Evolutionary conservation across 805 yeast genomes (phyloP).

Genomic region (Jamesozyma hellenica): DNA sequence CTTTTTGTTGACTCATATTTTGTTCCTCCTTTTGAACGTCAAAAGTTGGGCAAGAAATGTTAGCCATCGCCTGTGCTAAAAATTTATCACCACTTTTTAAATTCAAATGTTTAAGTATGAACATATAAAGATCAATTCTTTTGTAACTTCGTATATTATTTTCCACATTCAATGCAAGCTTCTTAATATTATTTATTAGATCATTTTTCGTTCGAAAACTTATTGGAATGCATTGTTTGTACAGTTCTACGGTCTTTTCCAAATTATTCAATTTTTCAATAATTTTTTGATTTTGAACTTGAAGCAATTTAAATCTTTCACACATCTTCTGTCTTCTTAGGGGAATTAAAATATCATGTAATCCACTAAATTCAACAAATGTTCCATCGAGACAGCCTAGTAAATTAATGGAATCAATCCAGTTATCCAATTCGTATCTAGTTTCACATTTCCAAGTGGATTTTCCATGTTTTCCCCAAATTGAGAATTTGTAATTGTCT

Average conservation of each 20-base stretch:
- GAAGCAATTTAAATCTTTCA: slow-evolving; percentile 30
- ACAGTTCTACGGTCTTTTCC: slow-evolving; percentile 30
- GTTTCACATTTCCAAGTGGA: slow-evolving; percentile 35
- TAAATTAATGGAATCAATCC: slow-evolving; percentile 41
- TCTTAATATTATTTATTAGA: slow-evolving; percentile 36
- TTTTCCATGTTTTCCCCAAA: slow-evolving; percentile 13
- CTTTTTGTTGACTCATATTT: too few relatives aligned
- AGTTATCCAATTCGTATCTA: slow-evolving; percentile 40
- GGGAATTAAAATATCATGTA: slow-evolving; percentile 25
- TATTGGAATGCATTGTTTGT: slow-evolving; percentile 45
- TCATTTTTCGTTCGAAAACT: slow-evolving; percentile 42
- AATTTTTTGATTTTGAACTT: slow-evolving; percentile 29
- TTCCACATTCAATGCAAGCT: slow-evolving; percentile 43
- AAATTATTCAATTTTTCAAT: slow-evolving; percentile 31
- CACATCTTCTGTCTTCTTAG: slow-evolving; percentile 20
- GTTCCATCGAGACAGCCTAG: slow-evolving; percentile 20
- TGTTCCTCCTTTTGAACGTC: too few relatives aligned
- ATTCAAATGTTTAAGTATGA: slow-evolving; percentile 16
- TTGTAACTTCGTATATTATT: slow-evolving; percentile 48
- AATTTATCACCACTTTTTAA: background rate
- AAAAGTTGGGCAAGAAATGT: too few relatives aligned
- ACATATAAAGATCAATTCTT: slow-evolving; percentile 34
- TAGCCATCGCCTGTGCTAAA: background rate
- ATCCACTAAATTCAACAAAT: slow-evolving; percentile 13
- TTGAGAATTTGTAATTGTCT: background rate